Percentiles rank a stretch among this genome's conserved stretches.
These are phyloP conservation scores for Tolypocladium guangdongense DNA, from an alignment of 2,329 filamentous ascomycete genomes.

Conservation along the genomic window DNA sequence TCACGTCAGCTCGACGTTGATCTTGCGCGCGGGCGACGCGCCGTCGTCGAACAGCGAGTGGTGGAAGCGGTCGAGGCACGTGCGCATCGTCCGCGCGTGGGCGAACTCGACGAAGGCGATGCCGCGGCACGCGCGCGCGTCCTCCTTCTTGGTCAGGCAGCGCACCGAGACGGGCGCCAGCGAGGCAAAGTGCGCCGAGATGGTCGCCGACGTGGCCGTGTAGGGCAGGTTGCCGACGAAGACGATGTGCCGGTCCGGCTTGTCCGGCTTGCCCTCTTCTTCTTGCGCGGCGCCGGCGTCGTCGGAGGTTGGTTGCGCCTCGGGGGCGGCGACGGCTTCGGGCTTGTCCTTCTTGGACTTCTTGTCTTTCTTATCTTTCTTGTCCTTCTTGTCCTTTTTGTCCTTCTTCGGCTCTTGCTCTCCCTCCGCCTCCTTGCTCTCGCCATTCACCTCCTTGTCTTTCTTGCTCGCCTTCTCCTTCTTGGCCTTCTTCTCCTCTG, in stretches of 20 bases:
- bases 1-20: slow-evolving; percentile 87
- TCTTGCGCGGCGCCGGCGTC: not conserved
- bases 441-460: slow-evolving; percentile 7
- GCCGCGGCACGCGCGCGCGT: slow-evolving; percentile 54
- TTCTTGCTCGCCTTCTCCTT: slow-evolving; percentile 10
- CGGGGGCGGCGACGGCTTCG: not conserved
- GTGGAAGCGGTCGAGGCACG: slow-evolving; percentile 82
- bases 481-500: slow-evolving; percentile 7
- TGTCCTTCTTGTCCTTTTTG: not conserved
- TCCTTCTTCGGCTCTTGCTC: slow-evolving; percentile 21
- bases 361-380: slow-evolving; percentile 7
- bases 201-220: slow-evolving; percentile 58
- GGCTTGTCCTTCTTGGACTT: slow-evolving; percentile 3
- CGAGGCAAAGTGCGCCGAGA: slow-evolving; percentile 67
- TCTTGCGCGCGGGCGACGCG: slow-evolving; percentile 50
- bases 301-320: not conserved
- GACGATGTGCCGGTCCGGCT: slow-evolving; percentile 21
- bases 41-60: slow-evolving; percentile 63
- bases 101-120: slow-evolving; percentile 86
- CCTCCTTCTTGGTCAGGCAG: slow-evolving; percentile 56
- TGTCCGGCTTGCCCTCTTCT: slow-evolving; percentile 9
- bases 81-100: slow-evolving; percentile 81
- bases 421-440: slow-evolving; percentile 15
- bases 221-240: slow-evolving; percentile 72
- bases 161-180: slow-evolving; percentile 44